Conservation (phyloP, 75 land plant genomes). For the Picea glauca region DNA sequence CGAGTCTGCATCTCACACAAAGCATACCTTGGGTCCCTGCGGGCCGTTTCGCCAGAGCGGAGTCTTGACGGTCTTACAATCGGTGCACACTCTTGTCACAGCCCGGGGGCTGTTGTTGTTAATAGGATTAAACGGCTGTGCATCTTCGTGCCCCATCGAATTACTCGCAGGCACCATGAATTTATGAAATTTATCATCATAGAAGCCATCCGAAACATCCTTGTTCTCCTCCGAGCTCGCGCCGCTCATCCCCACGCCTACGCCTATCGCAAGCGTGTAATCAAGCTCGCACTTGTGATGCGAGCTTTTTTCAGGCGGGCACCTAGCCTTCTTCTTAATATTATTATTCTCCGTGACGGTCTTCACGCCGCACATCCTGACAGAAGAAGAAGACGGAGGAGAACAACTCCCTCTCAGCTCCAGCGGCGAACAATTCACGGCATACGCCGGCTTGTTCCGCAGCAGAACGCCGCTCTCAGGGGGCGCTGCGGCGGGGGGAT, state of each 20-base stretch:
- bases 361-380: too few relatives aligned
- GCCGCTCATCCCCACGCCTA: not conserved
- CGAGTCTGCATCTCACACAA: slow-evolving; percentile 23
- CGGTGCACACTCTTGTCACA: slow-evolving; percentile 11
- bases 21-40: slow-evolving; percentile 40
- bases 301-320: too few relatives aligned
- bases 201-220: not conserved
- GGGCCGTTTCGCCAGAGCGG: slow-evolving; percentile 71
- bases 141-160: not conserved
- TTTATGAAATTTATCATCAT: not conserved
- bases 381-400: not conserved
- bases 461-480: not conserved
- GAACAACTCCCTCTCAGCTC: not conserved
- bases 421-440: not conserved
- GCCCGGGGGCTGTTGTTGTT: not conserved
- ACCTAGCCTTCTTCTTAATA: not conserved
- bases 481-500: not conserved
- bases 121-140: not conserved
- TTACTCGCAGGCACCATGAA: not conserved
- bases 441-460: not conserved
- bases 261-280: not conserved
- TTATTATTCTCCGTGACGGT: not conserved
- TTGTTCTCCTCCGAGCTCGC: not conserved
- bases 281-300: not conserved
- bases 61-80: slow-evolving; percentile 36